Evolutionary conservation across 306 rosid species (phyloP), one percentile per base, ranked within the genome.

Genomic region (Luffa acutangula): DNA sequence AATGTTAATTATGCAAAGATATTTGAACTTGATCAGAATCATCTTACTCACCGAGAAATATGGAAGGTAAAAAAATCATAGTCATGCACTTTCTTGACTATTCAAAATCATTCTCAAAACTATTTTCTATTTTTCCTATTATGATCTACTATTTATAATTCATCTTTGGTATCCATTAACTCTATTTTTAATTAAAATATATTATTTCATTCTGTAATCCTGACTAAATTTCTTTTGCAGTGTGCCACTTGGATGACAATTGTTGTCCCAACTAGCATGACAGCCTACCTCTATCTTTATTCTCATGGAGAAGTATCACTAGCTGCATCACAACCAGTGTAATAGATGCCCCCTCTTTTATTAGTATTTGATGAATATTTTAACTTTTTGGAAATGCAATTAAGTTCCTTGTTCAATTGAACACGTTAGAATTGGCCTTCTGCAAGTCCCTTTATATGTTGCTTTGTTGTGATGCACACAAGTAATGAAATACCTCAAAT

Each of bases 261-360:
- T 77, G 81, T 96, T 80, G 99, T 89, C 56, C 99, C 98, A 59
- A 93, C 94, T 76, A 93, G 99, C 86, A 89, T 96, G 99, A 93
- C 99, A 13, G 91, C 99, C 5, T 93, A 96, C 84, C 89, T 96
- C 33, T 96, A 91, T 89, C 99, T 96, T 78, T 96, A 96, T 84
- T 96, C 99, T 56, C 94, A 86, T 52, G 99, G 98, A 82, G 99
- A 96, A 93, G 99, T 96, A 76, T 86, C 93, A 21, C 87, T 91
- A 80, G 98, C 99, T 86, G 99, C 99, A 88, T 93, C 97, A 82
- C 99, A 96, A 96, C 99, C 99, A 87, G 99, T 96, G 99, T 93
- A 96, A 96, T 96, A 96, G 97, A 93, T 81, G 97, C 94, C 86
- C 91, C 97, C 91, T 85, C 86, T 83, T 86, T 80, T 79, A 79